Evolutionary conservation across 2,329 filamentous ascomycete genomes (phyloP).

Genomic region (Paraphoma chrysanthemicola): DNA sequence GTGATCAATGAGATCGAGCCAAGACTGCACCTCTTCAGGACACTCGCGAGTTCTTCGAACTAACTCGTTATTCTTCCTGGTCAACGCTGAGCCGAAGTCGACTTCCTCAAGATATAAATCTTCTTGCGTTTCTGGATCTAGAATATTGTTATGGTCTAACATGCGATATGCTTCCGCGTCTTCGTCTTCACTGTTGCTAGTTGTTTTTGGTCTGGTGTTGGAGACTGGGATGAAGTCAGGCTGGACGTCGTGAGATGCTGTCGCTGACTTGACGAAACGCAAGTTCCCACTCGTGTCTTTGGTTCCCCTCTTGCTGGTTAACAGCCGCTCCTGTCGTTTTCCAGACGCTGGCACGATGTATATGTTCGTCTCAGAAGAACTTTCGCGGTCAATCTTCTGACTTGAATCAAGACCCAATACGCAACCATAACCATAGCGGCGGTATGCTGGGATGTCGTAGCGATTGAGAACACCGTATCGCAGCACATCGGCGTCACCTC

Average conservation of each 20-base stretch:
- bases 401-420: slow-evolving; percentile 70
- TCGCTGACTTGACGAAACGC: slow-evolving; percentile 28
- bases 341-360: slow-evolving; percentile 42
- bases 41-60: slow-evolving; percentile 68
- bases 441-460: slow-evolving; percentile 74
- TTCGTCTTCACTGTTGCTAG: slow-evolving; percentile 19
- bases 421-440: slow-evolving; percentile 70
- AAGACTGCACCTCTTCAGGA: slow-evolving; percentile 72
- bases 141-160: slow-evolving; percentile 33
- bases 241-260: slow-evolving; percentile 3
- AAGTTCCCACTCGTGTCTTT: slow-evolving; percentile 34
- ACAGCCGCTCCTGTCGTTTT: slow-evolving; percentile 57
- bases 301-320: slow-evolving; percentile 33
- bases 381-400: slow-evolving; percentile 71
- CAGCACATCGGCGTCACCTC: slow-evolving; percentile 78
- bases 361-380: slow-evolving; percentile 59
- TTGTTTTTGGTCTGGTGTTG: no score
- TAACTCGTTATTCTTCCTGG: slow-evolving; percentile 66
- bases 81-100: slow-evolving; percentile 40
- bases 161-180: slow-evolving; percentile 45
- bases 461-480: slow-evolving; percentile 77
- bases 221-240: slow-evolving; percentile 41
- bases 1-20: slow-evolving; percentile 80
- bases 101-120: slow-evolving; percentile 29
- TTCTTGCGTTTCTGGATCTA: slow-evolving; percentile 48